Conservation (phyloP, 2,329 filamentous ascomycete species). For the Didymella exigua region DNA sequence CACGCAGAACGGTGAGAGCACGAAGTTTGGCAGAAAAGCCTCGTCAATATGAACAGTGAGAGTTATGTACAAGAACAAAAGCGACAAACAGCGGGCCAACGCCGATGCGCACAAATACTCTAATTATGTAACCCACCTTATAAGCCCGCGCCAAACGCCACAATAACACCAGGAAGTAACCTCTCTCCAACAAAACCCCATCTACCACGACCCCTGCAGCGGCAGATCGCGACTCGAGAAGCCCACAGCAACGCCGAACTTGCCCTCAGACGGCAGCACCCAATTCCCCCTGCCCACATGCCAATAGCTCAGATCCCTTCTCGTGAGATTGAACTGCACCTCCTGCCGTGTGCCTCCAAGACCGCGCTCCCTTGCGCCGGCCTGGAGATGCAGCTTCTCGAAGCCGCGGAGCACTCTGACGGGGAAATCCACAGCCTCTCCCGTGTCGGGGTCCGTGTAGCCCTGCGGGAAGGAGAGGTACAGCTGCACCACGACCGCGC, state of each 20-base stretch:
- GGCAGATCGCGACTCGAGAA: slow-evolving; percentile 45
- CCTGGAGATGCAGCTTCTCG: slow-evolving; percentile 49
- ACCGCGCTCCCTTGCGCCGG: slow-evolving; percentile 29
- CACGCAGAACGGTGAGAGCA: too few species aligned
- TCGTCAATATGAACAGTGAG: too few species aligned
- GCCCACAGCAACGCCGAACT: slow-evolving; percentile 39
- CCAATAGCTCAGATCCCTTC: slow-evolving; percentile 52
- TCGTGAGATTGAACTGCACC: slow-evolving; percentile 48
- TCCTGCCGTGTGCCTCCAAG: slow-evolving; percentile 23
- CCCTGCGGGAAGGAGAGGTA: slow-evolving; percentile 58
- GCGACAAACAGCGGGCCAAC: too few species aligned
- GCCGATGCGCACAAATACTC: too few species aligned
- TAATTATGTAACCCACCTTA: not conserved
- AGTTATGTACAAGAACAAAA: too few species aligned
- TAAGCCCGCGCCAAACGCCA: not conserved
- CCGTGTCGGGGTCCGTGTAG: slow-evolving; percentile 50
- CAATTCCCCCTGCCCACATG: slow-evolving; percentile 50
- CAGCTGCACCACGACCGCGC: slow-evolving; percentile 62
- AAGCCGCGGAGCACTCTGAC: slow-evolving; percentile 50
- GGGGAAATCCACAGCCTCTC: slow-evolving; percentile 63
- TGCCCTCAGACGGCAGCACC: slow-evolving; percentile 44
- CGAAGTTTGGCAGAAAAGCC: too few species aligned
- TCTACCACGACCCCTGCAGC: slow-evolving; percentile 39
- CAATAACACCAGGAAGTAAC: not conserved
- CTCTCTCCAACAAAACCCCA: not conserved